These are phyloP conservation scores for Kandelia obovata DNA, from an alignment of 345 rosid species.

Conservation along the genomic window DNA sequence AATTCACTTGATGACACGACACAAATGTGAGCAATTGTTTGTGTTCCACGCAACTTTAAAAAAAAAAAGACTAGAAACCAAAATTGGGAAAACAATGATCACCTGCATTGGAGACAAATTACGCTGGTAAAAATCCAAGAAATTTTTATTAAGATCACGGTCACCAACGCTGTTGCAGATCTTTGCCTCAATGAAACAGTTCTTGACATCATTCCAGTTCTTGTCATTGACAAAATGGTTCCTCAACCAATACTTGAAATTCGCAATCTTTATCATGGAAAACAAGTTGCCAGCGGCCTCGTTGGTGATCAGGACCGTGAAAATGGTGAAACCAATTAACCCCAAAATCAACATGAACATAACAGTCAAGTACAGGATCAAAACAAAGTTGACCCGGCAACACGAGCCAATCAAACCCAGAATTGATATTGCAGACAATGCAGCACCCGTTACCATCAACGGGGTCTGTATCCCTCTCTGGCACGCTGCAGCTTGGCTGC, in stretches of 20 bases:
- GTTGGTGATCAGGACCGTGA: neutral
- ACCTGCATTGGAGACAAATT: constrained; percentile 15
- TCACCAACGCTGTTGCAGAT: neutral
- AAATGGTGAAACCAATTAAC: neutral
- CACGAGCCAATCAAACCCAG: constrained; percentile 9
- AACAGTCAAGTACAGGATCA: constrained; percentile 3
- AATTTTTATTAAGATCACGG: too few relatives aligned
- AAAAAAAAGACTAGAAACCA: too few relatives aligned
- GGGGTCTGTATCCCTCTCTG: constrained; percentile 10
- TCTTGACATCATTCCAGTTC: constrained; percentile 7
- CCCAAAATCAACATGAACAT: neutral
- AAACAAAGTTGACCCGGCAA: neutral
- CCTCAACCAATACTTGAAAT: constrained; percentile 6
- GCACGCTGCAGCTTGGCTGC: neutral
- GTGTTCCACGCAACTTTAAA: too few relatives aligned
- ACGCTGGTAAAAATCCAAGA: neutral
- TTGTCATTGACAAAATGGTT: constrained; percentile 6
- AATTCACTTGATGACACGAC: too few relatives aligned
- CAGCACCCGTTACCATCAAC: neutral
- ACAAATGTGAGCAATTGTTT: too few relatives aligned
- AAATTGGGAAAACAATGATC: too few relatives aligned
- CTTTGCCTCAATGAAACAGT: constrained; percentile 9
- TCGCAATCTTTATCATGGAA: neutral
- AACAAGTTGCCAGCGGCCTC: neutral
- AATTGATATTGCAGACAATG: constrained; percentile 3